phyloP scores from a whole-genome alignment of 306 rosid species.

The Cyclanthera cordifolia region DNA sequence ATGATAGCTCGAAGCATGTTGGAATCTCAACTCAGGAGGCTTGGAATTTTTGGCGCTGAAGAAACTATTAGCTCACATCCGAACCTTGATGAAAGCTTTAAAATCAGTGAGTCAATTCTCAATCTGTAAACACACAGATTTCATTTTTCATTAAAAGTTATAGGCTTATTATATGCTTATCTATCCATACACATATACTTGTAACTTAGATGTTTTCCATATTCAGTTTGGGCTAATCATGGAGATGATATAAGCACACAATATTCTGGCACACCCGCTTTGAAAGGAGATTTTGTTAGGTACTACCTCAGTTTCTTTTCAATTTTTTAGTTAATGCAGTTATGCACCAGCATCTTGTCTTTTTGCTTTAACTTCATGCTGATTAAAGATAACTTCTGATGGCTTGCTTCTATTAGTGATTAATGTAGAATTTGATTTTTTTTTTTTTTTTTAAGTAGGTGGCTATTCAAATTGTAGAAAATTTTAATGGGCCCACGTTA shows the following conservation, averaged over 20 bases:
- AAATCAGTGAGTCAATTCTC: constrained; percentile 49
- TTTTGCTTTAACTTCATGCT: neutral
- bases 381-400: neutral
- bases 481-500: neutral
- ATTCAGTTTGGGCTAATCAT: constrained; percentile 95
- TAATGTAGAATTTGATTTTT: neutral
- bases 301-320: constrained; percentile 27
- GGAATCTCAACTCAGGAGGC: constrained; percentile 89
- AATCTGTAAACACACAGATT: neutral
- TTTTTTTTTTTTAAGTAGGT: neutral
- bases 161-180: constrained; percentile 13
- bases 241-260: constrained; percentile 92
- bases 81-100: constrained; percentile 70
- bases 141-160: neutral
- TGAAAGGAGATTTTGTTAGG: constrained; percentile 97
- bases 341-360: neutral
- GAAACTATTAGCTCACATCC: constrained; percentile 90
- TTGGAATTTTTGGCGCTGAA: constrained; percentile 86
- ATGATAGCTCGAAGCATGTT: constrained; percentile 79
- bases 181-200: constrained; percentile 6
- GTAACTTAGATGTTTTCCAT: constrained; percentile 17
- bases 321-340: neutral
- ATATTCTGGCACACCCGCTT: constrained; percentile 91
- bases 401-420: neutral
- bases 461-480: neutral